Base-by-base conservation (phyloP, 805 yeast species). In the Candida khao-thaluensis region DNA sequence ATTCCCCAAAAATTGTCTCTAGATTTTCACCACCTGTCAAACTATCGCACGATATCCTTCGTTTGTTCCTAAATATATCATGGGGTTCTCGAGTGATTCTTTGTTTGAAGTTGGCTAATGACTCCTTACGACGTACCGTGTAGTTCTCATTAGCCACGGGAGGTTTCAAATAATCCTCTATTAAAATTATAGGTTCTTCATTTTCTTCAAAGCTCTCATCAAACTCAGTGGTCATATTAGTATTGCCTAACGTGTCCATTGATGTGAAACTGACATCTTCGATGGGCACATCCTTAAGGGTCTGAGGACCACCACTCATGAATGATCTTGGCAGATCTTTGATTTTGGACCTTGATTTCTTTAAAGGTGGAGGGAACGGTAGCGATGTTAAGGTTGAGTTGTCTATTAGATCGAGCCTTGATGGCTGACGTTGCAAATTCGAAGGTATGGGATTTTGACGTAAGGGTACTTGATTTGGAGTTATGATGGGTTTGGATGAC, bases 111-210 rank as follows among this genome's bases (percentile, higher is more conserved):
- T 54, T 58, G 6, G 72, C 73, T 39, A 69, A 49, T 3, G 70
- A 63, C 40, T 57, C 51, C 41, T 64, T 62, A 24, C 63, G 56
- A 20, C 32, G 34, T 8, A 30, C 56, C 55, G 36, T 55, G 8
- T 31, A 15, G 12, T 15, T 31, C 4, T 21, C 20, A 17, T 11
- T 14, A 5, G 33, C 26, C 3, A 20, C 4, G 14, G 36, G 45
- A n/a, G 44, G 54, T 11, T 62, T 59, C 45, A 79, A 64, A 51
- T 79, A 79, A 49, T 79, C 85, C 48, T 79, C 85, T 7, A 79
- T 71, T 14, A 79, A 54, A 1, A 78, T 77, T 11, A 64, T 67
- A 7, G 66, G 73, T 33, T 64, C 70, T 25, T 63, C 60, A 10
- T 46, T 47, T 16, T 57, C 63, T 3, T 50, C 50, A 17, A 42